Base-by-base conservation (phyloP, 805 yeast species). In the Lachancea nothofagi region DNA sequence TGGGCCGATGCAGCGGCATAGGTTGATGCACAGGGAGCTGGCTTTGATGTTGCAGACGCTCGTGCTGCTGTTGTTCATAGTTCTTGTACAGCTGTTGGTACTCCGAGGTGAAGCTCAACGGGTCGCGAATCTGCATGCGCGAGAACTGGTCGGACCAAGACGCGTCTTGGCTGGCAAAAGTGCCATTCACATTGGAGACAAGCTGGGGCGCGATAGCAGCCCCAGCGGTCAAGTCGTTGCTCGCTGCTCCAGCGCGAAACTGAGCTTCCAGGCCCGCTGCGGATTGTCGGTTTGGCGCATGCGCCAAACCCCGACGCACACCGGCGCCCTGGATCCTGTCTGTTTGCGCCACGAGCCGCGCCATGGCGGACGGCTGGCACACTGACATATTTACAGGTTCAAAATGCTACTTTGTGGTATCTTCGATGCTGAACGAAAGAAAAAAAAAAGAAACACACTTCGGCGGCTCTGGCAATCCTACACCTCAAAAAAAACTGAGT, bases 91-190 rank as follows among this genome's bases (percentile, higher is more conserved):
- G 33, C 15, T 34, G 46, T 38, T 57, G 57, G 38, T 61, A 61
- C 24, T 51, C 55, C 12, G 48, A 40, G 30, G 53, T 47, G 31
- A 57, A 57, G 42, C 58, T 62, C 36, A 54, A 15, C 10, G 58
- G 57, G 38, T 61, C 65, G 4, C 48, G 47, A 6, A 61, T 43
- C 15, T 45, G 42, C 51, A 60, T 51, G 3, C 50, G 41, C 1
- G 60, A 44, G 26, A 59, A 55, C 40, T 60, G 55, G 12, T 46
- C 36, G 9, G 54, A 23, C 58, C 60, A 54, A 7, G 37, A 19
- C 3, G 20, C 29, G 24, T 33, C 27, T 14, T 32, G 35, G 7
- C 26, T 12, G 10, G 12, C 7, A 7, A 8, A 12, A 8, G 7
- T 7, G 10, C 26, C 26, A 8, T 7, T 23, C 12, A 12, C 26